Conservation (phyloP, 192 early-diverging fungal species). For the Jimgerdemannia lactiflua region DNA sequence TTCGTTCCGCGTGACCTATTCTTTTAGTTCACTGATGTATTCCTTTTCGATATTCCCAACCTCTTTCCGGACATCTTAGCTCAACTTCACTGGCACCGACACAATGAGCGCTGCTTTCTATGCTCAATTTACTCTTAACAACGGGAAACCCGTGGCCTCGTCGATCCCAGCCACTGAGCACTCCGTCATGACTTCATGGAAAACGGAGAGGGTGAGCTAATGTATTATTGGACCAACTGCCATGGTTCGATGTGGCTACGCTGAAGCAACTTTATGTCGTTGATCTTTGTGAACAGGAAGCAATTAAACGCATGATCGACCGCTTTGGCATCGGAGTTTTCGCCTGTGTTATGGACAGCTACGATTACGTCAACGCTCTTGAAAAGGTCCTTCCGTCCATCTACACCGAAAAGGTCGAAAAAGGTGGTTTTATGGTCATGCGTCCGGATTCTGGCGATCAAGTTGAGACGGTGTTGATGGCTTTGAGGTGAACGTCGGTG, state of each 20-base stretch:
- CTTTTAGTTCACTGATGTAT: neutral
- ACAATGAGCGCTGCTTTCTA: conserved; percentile 78
- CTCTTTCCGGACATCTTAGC: conserved; percentile 30
- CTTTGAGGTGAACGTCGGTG: conserved; percentile 44
- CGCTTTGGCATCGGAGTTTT: conserved; percentile 69
- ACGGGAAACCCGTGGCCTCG: conserved; percentile 65
- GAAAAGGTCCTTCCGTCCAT: conserved; percentile 71
- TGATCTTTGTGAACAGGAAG: conserved; percentile 39
- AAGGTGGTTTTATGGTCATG: conserved; percentile 78
- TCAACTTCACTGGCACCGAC: conserved; percentile 82
- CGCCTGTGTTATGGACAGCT: conserved; percentile 92
- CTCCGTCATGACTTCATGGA: conserved; percentile 81
- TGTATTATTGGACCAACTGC: no score
- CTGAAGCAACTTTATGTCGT: neutral
- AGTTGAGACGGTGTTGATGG: conserved; percentile 71
- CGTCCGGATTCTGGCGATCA: conserved; percentile 87
- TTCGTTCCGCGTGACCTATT: no score
- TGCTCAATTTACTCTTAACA: conserved; percentile 75
- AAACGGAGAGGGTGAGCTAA: conserved; percentile 54
- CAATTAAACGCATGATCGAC: conserved; percentile 62
- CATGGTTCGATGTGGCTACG: no score
- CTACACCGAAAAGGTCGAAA: conserved; percentile 59
- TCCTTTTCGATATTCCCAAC: neutral
- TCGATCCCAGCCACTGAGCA: conserved; percentile 91
- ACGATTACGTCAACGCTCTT: conserved; percentile 77